These are phyloP conservation scores for Fusarium falciforme DNA, from an alignment of 2,329 filamentous ascomycete species.

Conservation along the genomic window DNA sequence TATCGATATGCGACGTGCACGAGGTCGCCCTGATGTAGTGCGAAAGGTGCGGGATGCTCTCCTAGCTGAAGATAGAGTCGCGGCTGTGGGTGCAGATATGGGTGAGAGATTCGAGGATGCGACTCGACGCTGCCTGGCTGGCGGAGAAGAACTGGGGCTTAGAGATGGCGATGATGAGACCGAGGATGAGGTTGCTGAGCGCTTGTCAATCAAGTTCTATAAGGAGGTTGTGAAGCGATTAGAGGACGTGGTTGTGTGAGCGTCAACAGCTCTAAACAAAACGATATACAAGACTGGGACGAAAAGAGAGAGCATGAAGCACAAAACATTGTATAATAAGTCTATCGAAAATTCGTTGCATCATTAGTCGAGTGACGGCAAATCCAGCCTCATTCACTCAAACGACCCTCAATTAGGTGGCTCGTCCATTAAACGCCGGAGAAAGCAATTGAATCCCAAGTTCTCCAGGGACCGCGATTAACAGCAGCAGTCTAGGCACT, in stretches of 20 bases:
- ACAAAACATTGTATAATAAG: not conserved
- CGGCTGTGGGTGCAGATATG: constrained; percentile 52
- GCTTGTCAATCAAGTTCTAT: constrained; percentile 54
- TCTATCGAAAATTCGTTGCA: constrained; percentile 8
- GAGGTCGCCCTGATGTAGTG: constrained; percentile 52
- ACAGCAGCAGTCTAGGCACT: constrained; percentile 49
- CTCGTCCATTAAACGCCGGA: constrained; percentile 41
- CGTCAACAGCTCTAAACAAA: not conserved
- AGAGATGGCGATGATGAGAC: constrained; percentile 54
- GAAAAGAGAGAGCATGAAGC: not conserved
- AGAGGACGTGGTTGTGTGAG: constrained; percentile 50
- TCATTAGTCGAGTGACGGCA: constrained; percentile 10
- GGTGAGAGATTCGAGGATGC: constrained; percentile 55
- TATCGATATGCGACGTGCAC: constrained; percentile 50
- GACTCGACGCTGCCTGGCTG: constrained; percentile 51
- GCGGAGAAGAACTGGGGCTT: constrained; percentile 52
- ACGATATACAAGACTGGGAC: not conserved
- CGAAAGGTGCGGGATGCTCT: constrained; percentile 50
- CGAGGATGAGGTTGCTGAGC: constrained; percentile 52
- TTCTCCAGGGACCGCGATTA: constrained; percentile 33
- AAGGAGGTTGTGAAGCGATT: constrained; percentile 59
- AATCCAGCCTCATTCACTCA: not conserved
- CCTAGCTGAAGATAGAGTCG: constrained; percentile 45
- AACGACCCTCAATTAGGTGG: constrained; percentile 3
- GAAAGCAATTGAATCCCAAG: not conserved